phyloP scores from a whole-genome alignment of 2,329 filamentous ascomycete species.

The Sporothrix brasiliensis region DNA sequence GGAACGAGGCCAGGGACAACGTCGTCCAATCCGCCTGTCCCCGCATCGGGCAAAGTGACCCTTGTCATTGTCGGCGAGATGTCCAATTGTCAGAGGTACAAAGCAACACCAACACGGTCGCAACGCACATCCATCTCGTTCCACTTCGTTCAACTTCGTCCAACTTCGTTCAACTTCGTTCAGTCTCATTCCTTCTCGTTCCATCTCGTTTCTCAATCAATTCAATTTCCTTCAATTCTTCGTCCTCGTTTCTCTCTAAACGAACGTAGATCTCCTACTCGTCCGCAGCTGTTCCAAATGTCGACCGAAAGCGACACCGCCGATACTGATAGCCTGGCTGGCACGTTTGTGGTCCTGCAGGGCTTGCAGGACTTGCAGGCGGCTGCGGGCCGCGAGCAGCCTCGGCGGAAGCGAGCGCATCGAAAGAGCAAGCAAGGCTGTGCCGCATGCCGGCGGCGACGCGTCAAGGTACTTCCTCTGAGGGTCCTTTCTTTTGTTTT shows the following conservation, averaged over 20 bases:
- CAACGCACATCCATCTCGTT: too few species aligned
- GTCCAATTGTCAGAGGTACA: too few species aligned
- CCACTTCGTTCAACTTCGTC: too few species aligned
- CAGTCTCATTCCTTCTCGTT: too few species aligned
- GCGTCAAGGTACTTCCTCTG: slow-evolving; percentile 23
- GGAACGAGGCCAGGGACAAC: background rate
- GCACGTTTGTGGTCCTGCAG: slow-evolving; percentile 12
- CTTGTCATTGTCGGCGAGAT: background rate
- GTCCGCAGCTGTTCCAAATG: background rate
- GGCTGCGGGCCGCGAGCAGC: background rate
- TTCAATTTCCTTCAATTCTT: background rate
- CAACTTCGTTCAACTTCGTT: too few species aligned
- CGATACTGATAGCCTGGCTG: background rate
- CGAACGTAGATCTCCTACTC: background rate
- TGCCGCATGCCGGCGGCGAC: slow-evolving; percentile 17
- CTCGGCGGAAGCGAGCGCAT: slow-evolving; percentile 19
- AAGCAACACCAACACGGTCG: too few species aligned
- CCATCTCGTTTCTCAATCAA: background rate
- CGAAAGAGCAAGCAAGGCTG: slow-evolving; percentile 22
- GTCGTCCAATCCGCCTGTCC: background rate
- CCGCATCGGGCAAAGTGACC: background rate
- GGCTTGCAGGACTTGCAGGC: slow-evolving; percentile 5
- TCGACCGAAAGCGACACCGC: background rate
- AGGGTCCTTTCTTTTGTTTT: slow-evolving; percentile 1
- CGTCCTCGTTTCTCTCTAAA: slow-evolving; percentile 4